Evolutionary conservation across 139 green algal genomes (phyloP).

Genomic region (Micromonas pusilla): DNA sequence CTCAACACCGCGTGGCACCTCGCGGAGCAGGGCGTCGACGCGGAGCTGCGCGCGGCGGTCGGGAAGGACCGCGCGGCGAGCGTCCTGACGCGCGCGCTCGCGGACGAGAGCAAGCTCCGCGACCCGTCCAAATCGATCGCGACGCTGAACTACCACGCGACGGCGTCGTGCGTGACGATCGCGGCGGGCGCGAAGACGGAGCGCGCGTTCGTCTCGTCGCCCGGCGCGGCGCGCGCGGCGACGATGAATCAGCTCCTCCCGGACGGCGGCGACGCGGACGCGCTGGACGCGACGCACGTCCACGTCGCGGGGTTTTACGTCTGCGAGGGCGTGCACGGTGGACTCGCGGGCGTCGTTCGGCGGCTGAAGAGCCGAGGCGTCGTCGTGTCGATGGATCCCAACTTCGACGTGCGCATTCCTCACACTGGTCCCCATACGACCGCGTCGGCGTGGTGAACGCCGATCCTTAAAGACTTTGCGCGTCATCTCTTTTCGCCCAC

Average conservation of each 20-base stretch:
- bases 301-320: background rate
- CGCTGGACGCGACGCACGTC: background rate
- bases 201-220: background rate
- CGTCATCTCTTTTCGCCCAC: no score
- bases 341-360: background rate
- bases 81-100: background rate
- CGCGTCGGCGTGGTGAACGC: no score
- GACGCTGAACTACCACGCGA: background rate
- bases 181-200: background rate
- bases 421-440: no score
- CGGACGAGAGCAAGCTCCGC: background rate
- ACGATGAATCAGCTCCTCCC: background rate
- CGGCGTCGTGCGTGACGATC: background rate
- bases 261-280: background rate
- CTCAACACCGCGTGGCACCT: background rate
- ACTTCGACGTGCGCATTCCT: no score
- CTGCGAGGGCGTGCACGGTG: background rate
- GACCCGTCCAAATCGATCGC: background rate
- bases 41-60: background rate
- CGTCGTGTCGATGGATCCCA: background rate
- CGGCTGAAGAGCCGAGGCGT: background rate
- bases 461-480: no score
- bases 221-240: no score
- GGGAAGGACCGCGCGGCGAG: background rate
- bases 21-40: background rate